Conservation (phyloP, 345 rosid species). For the Acer campestre region DNA sequence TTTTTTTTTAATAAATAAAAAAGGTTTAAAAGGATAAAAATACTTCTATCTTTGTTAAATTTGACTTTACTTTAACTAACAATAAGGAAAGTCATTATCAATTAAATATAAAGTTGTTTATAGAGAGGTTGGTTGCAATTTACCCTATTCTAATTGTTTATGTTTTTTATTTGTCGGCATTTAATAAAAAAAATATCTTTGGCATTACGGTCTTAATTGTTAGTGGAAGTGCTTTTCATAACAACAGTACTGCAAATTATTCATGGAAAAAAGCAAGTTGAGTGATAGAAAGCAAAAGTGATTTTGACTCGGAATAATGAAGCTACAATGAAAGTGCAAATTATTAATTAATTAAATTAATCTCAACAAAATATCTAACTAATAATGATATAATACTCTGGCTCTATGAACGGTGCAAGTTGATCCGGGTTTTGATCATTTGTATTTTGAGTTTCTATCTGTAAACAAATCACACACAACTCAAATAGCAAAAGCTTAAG, state of each 20-base stretch:
- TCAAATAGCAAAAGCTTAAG: no score
- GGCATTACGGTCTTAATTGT: background rate
- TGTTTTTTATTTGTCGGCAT: no score
- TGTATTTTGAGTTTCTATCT: no score
- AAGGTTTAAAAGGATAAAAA: no score
- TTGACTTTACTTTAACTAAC: no score
- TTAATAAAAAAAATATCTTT: background rate
- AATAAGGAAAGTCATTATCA: no score
- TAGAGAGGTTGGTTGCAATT: no score
- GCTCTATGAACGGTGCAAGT: background rate
- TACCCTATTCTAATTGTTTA: background rate
- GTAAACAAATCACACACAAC: background rate
- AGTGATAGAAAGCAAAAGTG: background rate
- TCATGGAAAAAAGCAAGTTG: background rate
- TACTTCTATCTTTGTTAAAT: no score
- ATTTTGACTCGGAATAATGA: background rate
- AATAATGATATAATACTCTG: background rate
- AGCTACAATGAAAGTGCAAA: background rate
- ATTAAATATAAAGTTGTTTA: no score
- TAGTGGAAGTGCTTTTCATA: conserved; percentile 8
- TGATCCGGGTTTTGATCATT: background rate
- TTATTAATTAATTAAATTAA: no score
- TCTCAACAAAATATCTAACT: background rate
- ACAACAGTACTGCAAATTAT: background rate
- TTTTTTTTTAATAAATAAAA: no score